A percentile compares a stretch with the other conserved stretches of the same genome.
These are phyloP conservation scores for Hura crepitans DNA, from an alignment of 441 rosid genomes.

Conservation along the genomic window DNA sequence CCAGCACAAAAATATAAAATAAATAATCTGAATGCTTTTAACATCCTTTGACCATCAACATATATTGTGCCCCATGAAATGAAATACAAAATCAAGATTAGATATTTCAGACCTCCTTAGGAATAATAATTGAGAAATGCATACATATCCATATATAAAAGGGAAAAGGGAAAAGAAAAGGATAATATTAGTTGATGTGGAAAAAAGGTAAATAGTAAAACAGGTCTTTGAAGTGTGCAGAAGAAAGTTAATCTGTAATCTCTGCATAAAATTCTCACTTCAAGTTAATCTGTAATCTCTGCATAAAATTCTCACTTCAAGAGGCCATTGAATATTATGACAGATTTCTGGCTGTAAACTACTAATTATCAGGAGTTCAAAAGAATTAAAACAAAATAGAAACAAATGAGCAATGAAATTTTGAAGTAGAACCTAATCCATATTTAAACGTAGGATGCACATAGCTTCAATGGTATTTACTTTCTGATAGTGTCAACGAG, in stretches of 20 bases:
- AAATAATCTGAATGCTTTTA: neutral
- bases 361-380: neutral
- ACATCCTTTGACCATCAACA: neutral
- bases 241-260: neutral
- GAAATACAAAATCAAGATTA: neutral
- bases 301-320: neutral
- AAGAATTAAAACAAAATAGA: neutral
- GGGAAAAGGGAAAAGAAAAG: neutral
- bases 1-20: neutral
- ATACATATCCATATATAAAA: neutral
- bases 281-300: neutral
- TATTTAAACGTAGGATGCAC: neutral
- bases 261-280: neutral
- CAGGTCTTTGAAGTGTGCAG: neutral
- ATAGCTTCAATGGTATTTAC: neutral
- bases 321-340: neutral
- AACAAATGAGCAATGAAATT: conserved; percentile 2
- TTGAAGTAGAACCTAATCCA: neutral
- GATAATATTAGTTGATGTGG: neutral
- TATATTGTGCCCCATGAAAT: neutral
- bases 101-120: neutral
- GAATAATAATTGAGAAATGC: neutral
- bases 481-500: neutral
- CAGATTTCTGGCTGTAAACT: neutral
- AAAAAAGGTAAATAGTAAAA: neutral